Conservation (phyloP, 441 rosid species). For the Omphalea diandra region DNA sequence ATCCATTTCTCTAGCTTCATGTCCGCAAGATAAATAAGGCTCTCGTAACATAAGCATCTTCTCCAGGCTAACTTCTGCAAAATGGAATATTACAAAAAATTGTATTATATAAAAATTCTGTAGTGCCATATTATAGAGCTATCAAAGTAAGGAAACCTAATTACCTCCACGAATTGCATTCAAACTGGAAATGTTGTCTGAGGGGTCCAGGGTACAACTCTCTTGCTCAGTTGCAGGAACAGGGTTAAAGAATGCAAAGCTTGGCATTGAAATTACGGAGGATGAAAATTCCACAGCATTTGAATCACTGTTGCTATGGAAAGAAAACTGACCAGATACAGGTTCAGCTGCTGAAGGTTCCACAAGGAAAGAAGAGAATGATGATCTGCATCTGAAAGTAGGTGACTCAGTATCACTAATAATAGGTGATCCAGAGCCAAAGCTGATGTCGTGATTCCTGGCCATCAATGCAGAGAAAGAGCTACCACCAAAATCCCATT, state of each 20-base stretch:
- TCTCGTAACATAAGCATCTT: conserved; percentile 28
- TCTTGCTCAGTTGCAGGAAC: conserved; percentile 29
- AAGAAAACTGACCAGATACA: conserved; percentile 43
- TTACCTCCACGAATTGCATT: conserved; percentile 39
- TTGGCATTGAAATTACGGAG: conserved; percentile 46
- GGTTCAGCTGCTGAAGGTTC: conserved; percentile 41
- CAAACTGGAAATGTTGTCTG: conserved; percentile 11
- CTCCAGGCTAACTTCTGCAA: conserved; percentile 29
- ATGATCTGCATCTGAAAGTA: conserved; percentile 39
- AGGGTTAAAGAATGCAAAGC: conserved; percentile 54
- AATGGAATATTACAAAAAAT: background rate
- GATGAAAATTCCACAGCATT: conserved; percentile 34
- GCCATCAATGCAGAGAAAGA: conserved; percentile 37
- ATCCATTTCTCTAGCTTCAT: conserved; percentile 30
- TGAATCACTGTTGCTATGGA: conserved; percentile 31
- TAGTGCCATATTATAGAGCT: background rate
- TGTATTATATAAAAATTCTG: background rate
- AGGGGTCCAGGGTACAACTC: conserved; percentile 17
- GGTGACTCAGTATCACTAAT: conserved; percentile 38
- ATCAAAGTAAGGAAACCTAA: conserved; percentile 8
- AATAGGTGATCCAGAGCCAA: conserved; percentile 40
- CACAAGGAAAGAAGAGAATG: conserved; percentile 41
- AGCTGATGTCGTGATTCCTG: conserved; percentile 60
- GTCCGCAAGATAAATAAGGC: conserved; percentile 22
- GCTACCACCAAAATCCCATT: conserved; percentile 34